A percentile compares a stretch with the other conserved stretches of the same genome.
These are phyloP conservation scores for Boletus smithii DNA, from an alignment of 1,284 basidiomycete genomes.

Conservation along the genomic window DNA sequence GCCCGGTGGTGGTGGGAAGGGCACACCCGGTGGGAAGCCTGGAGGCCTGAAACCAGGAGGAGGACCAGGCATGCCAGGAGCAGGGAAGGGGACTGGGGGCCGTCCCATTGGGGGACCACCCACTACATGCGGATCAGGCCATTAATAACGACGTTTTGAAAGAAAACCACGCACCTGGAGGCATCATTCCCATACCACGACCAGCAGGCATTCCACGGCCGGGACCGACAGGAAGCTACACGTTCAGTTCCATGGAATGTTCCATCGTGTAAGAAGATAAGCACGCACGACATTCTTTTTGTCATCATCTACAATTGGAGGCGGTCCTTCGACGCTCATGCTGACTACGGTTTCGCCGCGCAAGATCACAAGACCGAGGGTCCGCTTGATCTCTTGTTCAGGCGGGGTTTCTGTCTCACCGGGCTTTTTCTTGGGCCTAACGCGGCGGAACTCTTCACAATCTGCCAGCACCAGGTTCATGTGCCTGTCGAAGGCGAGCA, in stretches of 20 bases:
- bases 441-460: constrained; percentile 91
- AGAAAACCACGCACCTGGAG: constrained; percentile 64
- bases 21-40: constrained; percentile 76
- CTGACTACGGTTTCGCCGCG: constrained; percentile 97
- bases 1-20: constrained; percentile 77
- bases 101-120: constrained; percentile 71
- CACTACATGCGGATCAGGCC: constrained; percentile 39
- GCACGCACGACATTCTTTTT: constrained; percentile 70
- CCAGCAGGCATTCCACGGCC: constrained; percentile 95
- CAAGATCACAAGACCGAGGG: constrained; percentile 92
- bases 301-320: constrained; percentile 86
- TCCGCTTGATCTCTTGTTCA: constrained; percentile 94
- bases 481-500: constrained; percentile 99
- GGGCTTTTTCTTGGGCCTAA: constrained; percentile 82
- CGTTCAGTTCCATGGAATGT: constrained; percentile 17
- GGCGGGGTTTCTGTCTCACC: constrained; percentile 73
- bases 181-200: constrained; percentile 95
- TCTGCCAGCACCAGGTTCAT: constrained; percentile 99
- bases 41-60: constrained; percentile 83
- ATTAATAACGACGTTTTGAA: constrained; percentile 13
- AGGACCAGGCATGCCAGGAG: constrained; percentile 80
- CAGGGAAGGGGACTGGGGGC: constrained; percentile 81
- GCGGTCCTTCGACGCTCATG: constrained; percentile 93
- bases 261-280: constrained; percentile 10
- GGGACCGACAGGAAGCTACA: constrained; percentile 82